These are phyloP conservation scores for Dothistroma pini DNA, from an alignment of 2,329 filamentous ascomycete species.

Conservation along the genomic window DNA sequence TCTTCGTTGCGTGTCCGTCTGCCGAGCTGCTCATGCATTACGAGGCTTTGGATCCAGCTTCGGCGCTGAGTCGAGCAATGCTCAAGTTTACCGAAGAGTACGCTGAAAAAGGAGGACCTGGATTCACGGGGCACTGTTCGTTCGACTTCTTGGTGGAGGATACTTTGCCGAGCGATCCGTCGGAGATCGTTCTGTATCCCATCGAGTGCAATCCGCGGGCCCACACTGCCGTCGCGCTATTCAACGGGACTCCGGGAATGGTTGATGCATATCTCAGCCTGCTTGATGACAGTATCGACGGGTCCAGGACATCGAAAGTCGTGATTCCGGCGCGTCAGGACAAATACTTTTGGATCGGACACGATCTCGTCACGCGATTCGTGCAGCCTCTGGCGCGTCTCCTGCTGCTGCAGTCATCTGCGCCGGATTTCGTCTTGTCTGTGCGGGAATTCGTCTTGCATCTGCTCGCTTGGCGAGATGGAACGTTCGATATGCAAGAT, in stretches of 20 bases:
- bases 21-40: slow-evolving; percentile 65
- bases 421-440: slow-evolving; percentile 26
- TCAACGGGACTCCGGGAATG: slow-evolving; percentile 47
- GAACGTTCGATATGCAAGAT: slow-evolving; percentile 48
- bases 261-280: slow-evolving; percentile 53
- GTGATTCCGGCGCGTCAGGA: slow-evolving; percentile 24
- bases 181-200: slow-evolving; percentile 50
- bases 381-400: slow-evolving; percentile 47
- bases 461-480: slow-evolving; percentile 48
- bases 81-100: slow-evolving; percentile 61
- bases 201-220: slow-evolving; percentile 70
- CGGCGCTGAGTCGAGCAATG: slow-evolving; percentile 57
- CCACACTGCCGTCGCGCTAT: slow-evolving; percentile 64
- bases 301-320: slow-evolving; percentile 19
- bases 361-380: slow-evolving; percentile 57
- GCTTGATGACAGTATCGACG: slow-evolving; percentile 24
- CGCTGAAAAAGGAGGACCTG: slow-evolving; percentile 46
- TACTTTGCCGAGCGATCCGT: slow-evolving; percentile 24
- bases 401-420: slow-evolving; percentile 29
- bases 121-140: slow-evolving; percentile 66
- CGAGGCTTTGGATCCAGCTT: slow-evolving; percentile 53
- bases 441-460: slow-evolving; percentile 40
- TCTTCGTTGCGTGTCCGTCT: slow-evolving; percentile 65
- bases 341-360: slow-evolving; percentile 62
- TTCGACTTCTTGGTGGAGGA: slow-evolving; percentile 65